Conservation (phyloP, 2,329 filamentous ascomycete genomes). For the Sphaerulina musiva region DNA sequence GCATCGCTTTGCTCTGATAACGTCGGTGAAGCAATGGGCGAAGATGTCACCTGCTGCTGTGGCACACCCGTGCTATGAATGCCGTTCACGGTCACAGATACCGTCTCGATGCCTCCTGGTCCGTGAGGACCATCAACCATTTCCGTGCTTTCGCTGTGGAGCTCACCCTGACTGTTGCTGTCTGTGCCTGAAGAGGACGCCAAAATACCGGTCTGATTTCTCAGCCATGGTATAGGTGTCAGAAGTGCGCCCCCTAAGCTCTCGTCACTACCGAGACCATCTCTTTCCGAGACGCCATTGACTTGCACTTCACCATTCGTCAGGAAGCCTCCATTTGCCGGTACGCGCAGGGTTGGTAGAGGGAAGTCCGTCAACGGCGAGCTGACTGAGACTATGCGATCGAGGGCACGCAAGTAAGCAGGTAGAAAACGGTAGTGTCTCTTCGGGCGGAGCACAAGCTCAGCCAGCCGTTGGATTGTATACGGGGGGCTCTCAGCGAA, state of each 20-base stretch:
- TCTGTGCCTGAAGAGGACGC: conserved; percentile 13
- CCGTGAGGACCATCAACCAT: conserved; percentile 77
- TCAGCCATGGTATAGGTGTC: conserved; percentile 88
- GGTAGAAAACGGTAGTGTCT: conserved; percentile 75
- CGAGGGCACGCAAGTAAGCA: conserved; percentile 81
- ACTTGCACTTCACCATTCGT: conserved; percentile 48
- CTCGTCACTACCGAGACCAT: conserved; percentile 70
- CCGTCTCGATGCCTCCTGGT: conserved; percentile 71
- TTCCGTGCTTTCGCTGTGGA: conserved; percentile 68
- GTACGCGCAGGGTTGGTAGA: conserved; percentile 53
- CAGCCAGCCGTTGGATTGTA: conserved; percentile 84
- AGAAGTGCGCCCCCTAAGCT: conserved; percentile 81
- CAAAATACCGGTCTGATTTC: conserved; percentile 19
- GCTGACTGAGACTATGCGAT: conserved; percentile 84
- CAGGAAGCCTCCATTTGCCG: conserved; percentile 43
- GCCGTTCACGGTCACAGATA: conserved; percentile 68
- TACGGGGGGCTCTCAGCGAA: conserved; percentile 77
- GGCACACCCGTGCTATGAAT: conserved; percentile 29
- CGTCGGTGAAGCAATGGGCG: conserved; percentile 25
- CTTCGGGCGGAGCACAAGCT: conserved; percentile 71
- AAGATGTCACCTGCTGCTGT: conserved; percentile 22
- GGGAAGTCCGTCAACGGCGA: conserved; percentile 76
- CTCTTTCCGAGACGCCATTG: conserved; percentile 56
- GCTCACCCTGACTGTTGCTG: conserved; percentile 41
- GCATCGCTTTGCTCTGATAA: conserved; percentile 32